phyloP scores from a whole-genome alignment of 257 asterid species.

The Gentiana straminea region DNA sequence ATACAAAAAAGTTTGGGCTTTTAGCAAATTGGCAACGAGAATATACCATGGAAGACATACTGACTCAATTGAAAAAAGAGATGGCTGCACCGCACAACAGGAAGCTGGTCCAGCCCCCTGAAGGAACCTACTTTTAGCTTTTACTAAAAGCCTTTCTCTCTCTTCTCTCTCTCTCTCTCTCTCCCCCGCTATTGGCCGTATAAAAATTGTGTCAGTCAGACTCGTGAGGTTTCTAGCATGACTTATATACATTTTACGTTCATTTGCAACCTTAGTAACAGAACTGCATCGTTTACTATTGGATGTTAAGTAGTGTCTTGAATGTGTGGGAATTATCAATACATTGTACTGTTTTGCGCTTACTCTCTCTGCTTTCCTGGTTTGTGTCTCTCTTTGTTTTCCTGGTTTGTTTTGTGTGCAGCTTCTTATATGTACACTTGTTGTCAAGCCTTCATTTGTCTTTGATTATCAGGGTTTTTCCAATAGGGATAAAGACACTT shows the following conservation, averaged over 20 bases:
- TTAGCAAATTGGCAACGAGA: constrained; percentile 80
- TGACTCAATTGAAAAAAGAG: constrained; percentile 55
- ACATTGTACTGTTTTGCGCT: not conserved
- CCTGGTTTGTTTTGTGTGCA: too few species aligned
- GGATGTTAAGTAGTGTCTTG: constrained; percentile 10
- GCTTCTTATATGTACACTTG: too few species aligned
- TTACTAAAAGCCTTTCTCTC: constrained; percentile 7
- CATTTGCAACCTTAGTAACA: constrained; percentile 3
- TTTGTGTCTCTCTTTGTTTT: too few species aligned
- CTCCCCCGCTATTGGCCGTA: constrained; percentile 1
- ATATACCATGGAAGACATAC: constrained; percentile 60
- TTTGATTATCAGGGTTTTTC: too few species aligned
- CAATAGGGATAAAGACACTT: too few species aligned
- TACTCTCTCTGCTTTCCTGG: too few species aligned
- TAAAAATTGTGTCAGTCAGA: constrained; percentile 11
- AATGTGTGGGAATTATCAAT: constrained; percentile 10
- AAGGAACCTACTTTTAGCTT: constrained; percentile 72
- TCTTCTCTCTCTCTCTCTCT: not conserved
- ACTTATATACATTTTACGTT: constrained; percentile 7
- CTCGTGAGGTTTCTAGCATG: constrained; percentile 10
- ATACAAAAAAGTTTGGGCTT: constrained; percentile 55
- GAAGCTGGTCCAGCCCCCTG: constrained; percentile 75
- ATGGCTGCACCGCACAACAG: constrained; percentile 62
- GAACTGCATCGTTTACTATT: constrained; percentile 4
- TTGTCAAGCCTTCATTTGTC: too few species aligned